A percentile compares a stretch with the other conserved stretches of the same genome.
Evolutionary conservation across 2,329 filamentous ascomycete genomes (phyloP).

Genomic region (Davidsoniella eucalypti): DNA sequence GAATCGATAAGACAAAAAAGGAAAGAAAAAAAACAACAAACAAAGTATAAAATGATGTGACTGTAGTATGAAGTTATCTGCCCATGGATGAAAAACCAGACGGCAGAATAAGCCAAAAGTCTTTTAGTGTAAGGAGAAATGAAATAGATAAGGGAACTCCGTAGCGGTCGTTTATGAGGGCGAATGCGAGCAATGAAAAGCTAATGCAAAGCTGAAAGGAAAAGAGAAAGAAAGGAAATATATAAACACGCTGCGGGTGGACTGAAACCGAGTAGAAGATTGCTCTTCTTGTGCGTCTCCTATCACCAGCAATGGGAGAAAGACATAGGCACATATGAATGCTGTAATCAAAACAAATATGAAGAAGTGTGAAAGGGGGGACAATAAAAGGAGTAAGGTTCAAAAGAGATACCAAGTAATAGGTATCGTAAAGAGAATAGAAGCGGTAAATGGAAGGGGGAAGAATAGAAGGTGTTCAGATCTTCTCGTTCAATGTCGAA

Average conservation of each 20-base stretch:
- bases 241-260: background rate
- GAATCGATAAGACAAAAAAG: background rate
- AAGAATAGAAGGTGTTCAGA: background rate
- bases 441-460: background rate
- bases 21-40: background rate
- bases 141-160: background rate
- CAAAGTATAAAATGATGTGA: background rate
- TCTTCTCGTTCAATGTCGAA: slow-evolving; percentile 13
- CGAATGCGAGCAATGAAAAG: background rate
- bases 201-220: background rate
- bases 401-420: background rate
- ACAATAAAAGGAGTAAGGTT: background rate
- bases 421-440: background rate
- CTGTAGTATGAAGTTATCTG: background rate
- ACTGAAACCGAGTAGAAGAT: slow-evolving; percentile 1
- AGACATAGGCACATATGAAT: background rate
- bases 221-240: background rate
- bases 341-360: background rate
- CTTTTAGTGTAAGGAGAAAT: background rate
- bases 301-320: background rate
- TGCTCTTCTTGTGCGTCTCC: background rate
- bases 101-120: no score
- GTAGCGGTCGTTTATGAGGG: background rate
- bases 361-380: slow-evolving; percentile 1
- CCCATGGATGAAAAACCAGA: no score